Evolutionary conservation across 805 yeast genomes (phyloP).

Genomic region (Candida sakaeoensis): DNA sequence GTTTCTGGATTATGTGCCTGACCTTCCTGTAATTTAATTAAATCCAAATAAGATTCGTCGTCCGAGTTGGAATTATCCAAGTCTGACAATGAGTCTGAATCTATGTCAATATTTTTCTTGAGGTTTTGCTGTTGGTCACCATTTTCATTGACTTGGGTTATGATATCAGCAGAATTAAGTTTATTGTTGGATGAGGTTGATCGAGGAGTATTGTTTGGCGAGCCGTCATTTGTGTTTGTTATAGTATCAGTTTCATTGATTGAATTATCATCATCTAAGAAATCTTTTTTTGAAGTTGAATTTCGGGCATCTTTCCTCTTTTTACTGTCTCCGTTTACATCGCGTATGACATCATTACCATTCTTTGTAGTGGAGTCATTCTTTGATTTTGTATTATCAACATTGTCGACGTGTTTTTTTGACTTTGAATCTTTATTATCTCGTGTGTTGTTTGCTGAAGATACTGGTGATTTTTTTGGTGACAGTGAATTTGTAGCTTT

Average conservation of each 20-base stretch:
- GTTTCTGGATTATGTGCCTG: slow-evolving; percentile 62
- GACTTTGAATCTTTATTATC: background rate
- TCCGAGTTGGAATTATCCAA: slow-evolving; percentile 13
- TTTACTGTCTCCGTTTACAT: background rate
- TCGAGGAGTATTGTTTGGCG: slow-evolving; percentile 17
- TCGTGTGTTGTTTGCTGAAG: background rate
- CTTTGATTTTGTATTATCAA: background rate
- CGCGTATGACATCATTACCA: background rate
- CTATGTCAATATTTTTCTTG: background rate
- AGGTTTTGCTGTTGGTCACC: background rate
- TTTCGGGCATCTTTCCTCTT: background rate
- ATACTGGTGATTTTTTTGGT: background rate
- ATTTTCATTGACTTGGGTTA: slow-evolving; percentile 3
- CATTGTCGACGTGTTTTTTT: background rate
- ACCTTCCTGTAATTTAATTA: slow-evolving; percentile 57
- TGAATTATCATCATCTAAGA: slow-evolving; percentile 31
- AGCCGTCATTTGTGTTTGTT: slow-evolving; percentile 32
- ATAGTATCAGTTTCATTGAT: slow-evolving; percentile 41
- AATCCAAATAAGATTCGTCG: slow-evolving; percentile 14
- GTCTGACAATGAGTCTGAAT: slow-evolving; percentile 9
- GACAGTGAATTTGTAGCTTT: background rate
- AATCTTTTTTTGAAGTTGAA: slow-evolving; percentile 18
- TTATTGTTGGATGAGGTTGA: slow-evolving; percentile 3
- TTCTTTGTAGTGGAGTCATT: background rate
- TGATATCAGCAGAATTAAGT: background rate